Base-by-base conservation (phyloP, 345 rosid genomes). In the Populus deltoides region DNA sequence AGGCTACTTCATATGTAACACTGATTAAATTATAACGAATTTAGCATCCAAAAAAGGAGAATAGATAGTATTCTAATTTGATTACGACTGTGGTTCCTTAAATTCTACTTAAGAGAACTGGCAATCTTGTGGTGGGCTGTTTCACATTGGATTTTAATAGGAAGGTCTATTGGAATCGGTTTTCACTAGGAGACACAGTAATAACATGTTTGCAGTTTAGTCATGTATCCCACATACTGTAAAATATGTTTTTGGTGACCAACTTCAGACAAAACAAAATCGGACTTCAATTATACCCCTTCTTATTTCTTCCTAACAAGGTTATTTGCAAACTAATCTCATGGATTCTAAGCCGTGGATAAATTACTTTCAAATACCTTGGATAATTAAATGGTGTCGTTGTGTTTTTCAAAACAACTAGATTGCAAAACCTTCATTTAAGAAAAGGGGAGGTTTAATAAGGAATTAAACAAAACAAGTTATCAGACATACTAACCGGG, bases 401-500 rank as follows among this genome's bases (percentile, higher is more conserved):
- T 10, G 53, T 47, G 65, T 24, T 59, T 57, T 57, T 57, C 63
- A 57, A 57, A n/a, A 55, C 24, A 55, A 10, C 63, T 57, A 59
- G 16, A 59, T n/a, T 59, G 29, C 15, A 59, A 10, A 24, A 24
- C 65, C n/a, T 59, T 24, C 65, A 59, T 10, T 59, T 24, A 59
- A 59, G 65, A 59, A 11, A 29, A 10, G 65, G 15, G 15, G 16
- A 24, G 16, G 65, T 24, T 59, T 59, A 24, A 3, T 10, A 11
- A 59, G 65, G 5, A 24, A 59, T 24, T 59, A 59, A 59, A 59
- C 65, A n/a, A 22, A 57, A 57, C 27, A 57, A 24, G 43, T n/a
- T 29, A 74, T 45, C 29, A 73, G 57, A 74, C 25, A 53, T 38
- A 88, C 97, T 90, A 79, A 97, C 98, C 94, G 92, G 79, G 98